Base-by-base conservation (phyloP, 441 rosid genomes). In the Adansonia rubrostipa region DNA sequence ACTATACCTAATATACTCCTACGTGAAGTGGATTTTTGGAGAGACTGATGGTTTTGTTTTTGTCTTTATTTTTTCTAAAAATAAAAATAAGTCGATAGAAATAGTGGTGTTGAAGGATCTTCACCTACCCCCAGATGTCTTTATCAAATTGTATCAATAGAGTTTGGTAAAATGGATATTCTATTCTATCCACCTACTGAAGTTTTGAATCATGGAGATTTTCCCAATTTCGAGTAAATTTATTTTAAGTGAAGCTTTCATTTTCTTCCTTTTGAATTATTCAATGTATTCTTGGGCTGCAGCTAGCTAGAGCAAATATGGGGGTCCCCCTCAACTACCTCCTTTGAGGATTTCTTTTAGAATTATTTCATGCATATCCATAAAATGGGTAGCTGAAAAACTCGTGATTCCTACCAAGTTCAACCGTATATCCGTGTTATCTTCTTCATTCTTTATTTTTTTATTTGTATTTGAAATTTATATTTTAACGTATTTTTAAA, bases 101-200 rank as follows among this genome's bases (percentile, higher is more conserved):
- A 11, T 36, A 1, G 40, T 36, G 40, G 40, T 36, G 40, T 36
- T 36, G 40, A 68, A 6, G 3, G 15, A 24, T 17, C 64, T 53
- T 73, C 44, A 73, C 80, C 83, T 20, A 81, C 72, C 77, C 58
- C 68, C 40, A 36, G 15, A 60, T 50, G 73, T 73, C 76, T 0
- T 5, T 51, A 51, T 76, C 62, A 71, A 57, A 17, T 24, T 36
- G 40, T 70, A 13, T 17, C 19, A 10, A 69, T 13, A 14, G 17
- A 50, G 15, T 24, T 20, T 13, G 7, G 13, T 13, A 24, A 22
- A 48, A 6, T 1, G 11, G 6, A 48, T 70, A 24, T 24, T 50
- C 4, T 70, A 24, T 9, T 28, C 9, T 3, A 28, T 4, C 75
- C 58, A 28, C 47, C 22, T 0, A 28, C 24, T 51, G 15, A 51